Base-by-base conservation (phyloP, 257 asterid genomes). In the Misopates orontium region DNA sequence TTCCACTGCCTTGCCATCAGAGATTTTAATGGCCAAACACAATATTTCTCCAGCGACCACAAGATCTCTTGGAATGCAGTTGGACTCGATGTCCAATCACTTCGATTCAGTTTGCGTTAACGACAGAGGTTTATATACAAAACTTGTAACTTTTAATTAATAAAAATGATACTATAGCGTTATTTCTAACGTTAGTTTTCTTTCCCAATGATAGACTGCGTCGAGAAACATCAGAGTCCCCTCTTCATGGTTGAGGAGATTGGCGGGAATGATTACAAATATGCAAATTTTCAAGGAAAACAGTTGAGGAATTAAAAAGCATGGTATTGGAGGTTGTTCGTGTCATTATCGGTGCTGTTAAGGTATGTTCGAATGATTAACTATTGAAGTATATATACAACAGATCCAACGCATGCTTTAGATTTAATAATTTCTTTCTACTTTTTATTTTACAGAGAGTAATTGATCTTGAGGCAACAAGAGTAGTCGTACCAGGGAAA, bases 171-270 rank as follows among this genome's bases (percentile, higher is more conserved):
- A n/a, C n/a, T n/a, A n/a, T n/a, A n/a, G n/a, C 7, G 28, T 21
- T 23, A 45, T 15, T 23, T 11, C 20, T 13, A 28, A 15, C n/a
- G 1, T n/a, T 31, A 7, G 55, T 67, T 15, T 13, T 23, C 12
- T 31, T 4, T 57, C 19, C 6, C 32, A 41, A 52, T 36, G 17
- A 56, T 14, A 74, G 69, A 48, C 19, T 76, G 75, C 51, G 65
- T 5, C n/a, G 42, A 67, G 15, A 71, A 61, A 51, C 67, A 48
- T 40, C 17, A 18, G 20, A 15, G 31, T 10, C 45, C 77, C 8
- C 68, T 76, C 17, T 67, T 67, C 56, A 67, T 76, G 71, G 69
- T 76, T 10, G 81, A 72, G 41, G 81, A 68, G 28, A 20, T 67
- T 2, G 75, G 81, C 6, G 67, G 66, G 0, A 76, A 76, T 17